Conservation (phyloP, 495 filamentous ascomycete genomes). For the Aspergillus steynii region DNA sequence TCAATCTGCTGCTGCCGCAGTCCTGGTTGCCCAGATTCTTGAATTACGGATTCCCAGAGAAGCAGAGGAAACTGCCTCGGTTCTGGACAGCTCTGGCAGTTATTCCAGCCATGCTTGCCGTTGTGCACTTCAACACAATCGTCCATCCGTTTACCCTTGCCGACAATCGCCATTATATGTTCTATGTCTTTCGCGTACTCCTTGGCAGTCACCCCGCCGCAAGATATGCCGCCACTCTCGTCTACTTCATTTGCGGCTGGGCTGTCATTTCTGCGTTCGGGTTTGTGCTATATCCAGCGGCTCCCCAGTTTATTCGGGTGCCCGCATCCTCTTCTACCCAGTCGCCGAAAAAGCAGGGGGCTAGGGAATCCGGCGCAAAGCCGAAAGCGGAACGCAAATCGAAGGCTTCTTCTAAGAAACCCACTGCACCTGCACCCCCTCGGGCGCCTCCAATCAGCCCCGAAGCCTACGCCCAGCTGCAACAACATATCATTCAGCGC, state of each 20-base stretch:
- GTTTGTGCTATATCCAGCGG: slow-evolving; percentile 26
- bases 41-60: slow-evolving; percentile 36
- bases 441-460: slow-evolving; percentile 28
- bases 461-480: slow-evolving; percentile 35
- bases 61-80: slow-evolving; percentile 39
- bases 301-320: slow-evolving; percentile 29
- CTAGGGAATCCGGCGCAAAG: slow-evolving; percentile 28
- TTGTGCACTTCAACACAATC: slow-evolving; percentile 82
- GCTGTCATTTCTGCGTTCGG: slow-evolving; percentile 58
- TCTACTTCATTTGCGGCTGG: slow-evolving; percentile 65
- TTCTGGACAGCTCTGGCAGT: slow-evolving; percentile 35
- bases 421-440: slow-evolving; percentile 7
- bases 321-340: slow-evolving; percentile 17
- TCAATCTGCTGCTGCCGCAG: slow-evolving; percentile 41
- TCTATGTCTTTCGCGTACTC: slow-evolving; percentile 90
- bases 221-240: slow-evolving; percentile 65
- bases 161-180: slow-evolving; percentile 95
- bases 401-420: slow-evolving; percentile 26
- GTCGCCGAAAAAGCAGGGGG: slow-evolving; percentile 9
- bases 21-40: slow-evolving; percentile 37
- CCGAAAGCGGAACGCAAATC: slow-evolving; percentile 27
- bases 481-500: slow-evolving; percentile 36
- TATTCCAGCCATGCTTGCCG: slow-evolving; percentile 49
- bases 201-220: slow-evolving; percentile 61
- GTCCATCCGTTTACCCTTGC: slow-evolving; percentile 95